Conservation (phyloP, 2,329 filamentous ascomycete genomes). For the Colletotrichum horii region DNA sequence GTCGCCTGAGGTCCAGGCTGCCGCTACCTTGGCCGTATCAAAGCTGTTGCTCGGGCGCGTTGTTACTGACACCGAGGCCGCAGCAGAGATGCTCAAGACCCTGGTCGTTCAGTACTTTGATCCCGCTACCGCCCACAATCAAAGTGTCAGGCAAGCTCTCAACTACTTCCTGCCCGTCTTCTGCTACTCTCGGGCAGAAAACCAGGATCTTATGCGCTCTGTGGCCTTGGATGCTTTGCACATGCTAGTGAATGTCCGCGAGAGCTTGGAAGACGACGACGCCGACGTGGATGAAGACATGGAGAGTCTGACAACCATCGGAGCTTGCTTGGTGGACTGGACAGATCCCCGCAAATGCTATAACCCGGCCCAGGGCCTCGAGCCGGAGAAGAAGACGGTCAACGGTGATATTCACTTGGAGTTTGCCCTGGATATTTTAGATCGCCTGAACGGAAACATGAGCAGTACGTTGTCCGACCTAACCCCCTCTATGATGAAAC, state of each 20-base stretch:
- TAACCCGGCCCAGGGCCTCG: slow-evolving; percentile 52
- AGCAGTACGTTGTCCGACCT: slow-evolving; percentile 60
- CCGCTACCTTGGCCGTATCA: slow-evolving; percentile 79
- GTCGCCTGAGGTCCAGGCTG: slow-evolving; percentile 77
- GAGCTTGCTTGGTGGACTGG: slow-evolving; percentile 89
- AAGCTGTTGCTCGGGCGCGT: slow-evolving; percentile 86
- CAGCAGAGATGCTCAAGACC: slow-evolving; percentile 79
- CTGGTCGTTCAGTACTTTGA: slow-evolving; percentile 90
- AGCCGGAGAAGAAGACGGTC: slow-evolving; percentile 66
- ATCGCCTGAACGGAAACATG: slow-evolving; percentile 70
- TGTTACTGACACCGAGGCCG: slow-evolving; percentile 71
- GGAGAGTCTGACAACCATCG: slow-evolving; percentile 79
- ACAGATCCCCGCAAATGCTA: slow-evolving; percentile 87
- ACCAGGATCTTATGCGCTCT: slow-evolving; percentile 80
- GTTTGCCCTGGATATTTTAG: slow-evolving; percentile 78
- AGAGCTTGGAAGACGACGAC: slow-evolving; percentile 76
- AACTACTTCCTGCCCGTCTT: slow-evolving; percentile 96
- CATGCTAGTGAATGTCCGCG: slow-evolving; percentile 74
- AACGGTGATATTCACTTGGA: slow-evolving; percentile 82
- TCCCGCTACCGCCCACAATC: slow-evolving; percentile 79
- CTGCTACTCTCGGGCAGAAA: slow-evolving; percentile 82
- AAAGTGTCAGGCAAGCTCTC: slow-evolving; percentile 82
- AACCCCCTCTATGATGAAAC: not conserved
- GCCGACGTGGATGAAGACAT: slow-evolving; percentile 78
- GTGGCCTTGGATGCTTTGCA: slow-evolving; percentile 79